These are phyloP conservation scores for Viridothelium virens DNA, from an alignment of 495 filamentous ascomycete species.

Conservation along the genomic window DNA sequence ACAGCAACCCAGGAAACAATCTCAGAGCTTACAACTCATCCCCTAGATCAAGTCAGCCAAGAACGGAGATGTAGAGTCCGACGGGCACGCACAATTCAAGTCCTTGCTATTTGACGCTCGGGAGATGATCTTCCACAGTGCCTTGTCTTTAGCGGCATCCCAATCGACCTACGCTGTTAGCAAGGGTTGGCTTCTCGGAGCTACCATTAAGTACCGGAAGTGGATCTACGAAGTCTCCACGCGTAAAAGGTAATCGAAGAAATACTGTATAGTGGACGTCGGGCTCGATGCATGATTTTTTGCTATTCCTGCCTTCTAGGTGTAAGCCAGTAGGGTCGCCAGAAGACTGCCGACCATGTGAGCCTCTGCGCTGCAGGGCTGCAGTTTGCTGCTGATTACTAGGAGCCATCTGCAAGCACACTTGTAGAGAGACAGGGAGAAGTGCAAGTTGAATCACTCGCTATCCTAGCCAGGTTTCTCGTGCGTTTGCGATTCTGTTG, in stretches of 20 bases:
- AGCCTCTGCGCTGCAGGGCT: neutral
- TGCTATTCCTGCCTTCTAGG: neutral
- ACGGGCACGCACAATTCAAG: conserved; percentile 64
- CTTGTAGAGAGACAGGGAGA: too few species aligned
- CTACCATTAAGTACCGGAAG: conserved; percentile 53
- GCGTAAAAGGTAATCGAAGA: conserved; percentile 77
- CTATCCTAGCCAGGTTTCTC: neutral
- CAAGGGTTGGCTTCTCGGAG: conserved; percentile 12
- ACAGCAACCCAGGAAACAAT: neutral
- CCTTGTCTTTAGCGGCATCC: conserved; percentile 74
- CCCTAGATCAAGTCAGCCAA: conserved; percentile 52
- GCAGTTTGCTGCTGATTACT: neutral
- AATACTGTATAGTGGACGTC: conserved; percentile 62
- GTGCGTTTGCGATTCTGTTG: neutral
- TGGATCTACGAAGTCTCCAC: conserved; percentile 84
- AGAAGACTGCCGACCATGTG: neutral
- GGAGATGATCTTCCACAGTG: conserved; percentile 85
- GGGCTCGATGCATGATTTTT: conserved; percentile 9
- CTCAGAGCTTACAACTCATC: conserved; percentile 57
- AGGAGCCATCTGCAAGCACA: neutral
- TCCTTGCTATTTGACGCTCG: conserved; percentile 62
- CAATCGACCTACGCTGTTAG: conserved; percentile 50
- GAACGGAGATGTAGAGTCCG: neutral
- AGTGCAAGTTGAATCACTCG: too few species aligned
- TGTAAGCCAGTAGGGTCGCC: neutral